Evolutionary conservation across 2,329 filamentous ascomycete species (phyloP).

Genomic region (Neofusicoccum sp.): DNA sequence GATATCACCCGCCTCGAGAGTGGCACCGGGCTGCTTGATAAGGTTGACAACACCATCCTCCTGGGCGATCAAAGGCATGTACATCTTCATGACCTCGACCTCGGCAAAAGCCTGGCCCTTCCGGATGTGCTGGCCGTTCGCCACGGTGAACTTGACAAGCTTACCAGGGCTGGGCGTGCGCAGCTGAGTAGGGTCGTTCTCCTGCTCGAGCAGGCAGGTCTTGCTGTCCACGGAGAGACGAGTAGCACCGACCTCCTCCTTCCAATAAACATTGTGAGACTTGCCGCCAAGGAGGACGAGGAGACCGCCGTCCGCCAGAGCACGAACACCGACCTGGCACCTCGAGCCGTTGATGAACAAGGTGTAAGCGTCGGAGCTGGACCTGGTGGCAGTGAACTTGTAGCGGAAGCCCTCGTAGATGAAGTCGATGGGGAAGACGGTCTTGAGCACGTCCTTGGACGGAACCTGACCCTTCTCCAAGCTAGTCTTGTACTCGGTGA

Average conservation of each 20-base stretch:
- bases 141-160: constrained; percentile 95
- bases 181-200: constrained; percentile 97
- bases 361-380: constrained; percentile 91
- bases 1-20: constrained; percentile 95
- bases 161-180: constrained; percentile 94
- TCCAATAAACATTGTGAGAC: constrained; percentile 99
- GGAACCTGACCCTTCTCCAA: constrained; percentile 97
- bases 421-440: constrained; percentile 96
- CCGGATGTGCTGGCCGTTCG: constrained; percentile 90
- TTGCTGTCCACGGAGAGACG: constrained; percentile 96
- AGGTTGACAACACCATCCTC: constrained; percentile 97
- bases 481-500: constrained; percentile 82
- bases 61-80: constrained; percentile 95
- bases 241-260: constrained; percentile 95
- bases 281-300: constrained; percentile 87
- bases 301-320: constrained; percentile 90
- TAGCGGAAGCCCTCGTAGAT: constrained; percentile 97
- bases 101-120: constrained; percentile 94
- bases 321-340: constrained; percentile 88
- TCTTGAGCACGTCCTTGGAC: constrained; percentile 95
- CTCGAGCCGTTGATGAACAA: constrained; percentile 99
- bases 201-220: constrained; percentile 95
- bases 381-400: constrained; percentile 96
- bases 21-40: constrained; percentile 99
- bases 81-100: constrained; percentile 99